Evolutionary conservation across 2,329 filamentous ascomycete genomes (phyloP), one percentile per base, ranked within the genome.

Genomic region (Aspergillus glaucus): DNA sequence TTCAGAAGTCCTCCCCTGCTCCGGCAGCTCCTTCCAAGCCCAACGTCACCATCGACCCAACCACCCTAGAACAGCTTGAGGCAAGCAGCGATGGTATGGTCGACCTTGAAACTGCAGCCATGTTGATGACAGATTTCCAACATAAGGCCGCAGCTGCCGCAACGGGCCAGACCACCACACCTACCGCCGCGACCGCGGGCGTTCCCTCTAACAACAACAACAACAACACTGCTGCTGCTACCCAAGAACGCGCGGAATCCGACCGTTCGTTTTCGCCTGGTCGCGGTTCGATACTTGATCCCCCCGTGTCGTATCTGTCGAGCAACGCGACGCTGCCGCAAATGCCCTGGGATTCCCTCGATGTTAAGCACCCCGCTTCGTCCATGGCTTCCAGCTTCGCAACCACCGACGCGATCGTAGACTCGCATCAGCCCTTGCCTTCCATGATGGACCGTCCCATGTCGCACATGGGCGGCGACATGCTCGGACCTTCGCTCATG

Each of bases 51-150:
- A 82, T 95, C 60, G 93, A 97, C 66, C 84, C 89, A 44, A 84
- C 88, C 41, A 86, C 88, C 48, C 76, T 96, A 61, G 91, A 96
- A 73, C 90, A 95, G 71, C 90, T 97, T 64, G 90, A 95, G 72
- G 87, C 86, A 62, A 88, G 85, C 73, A 88, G 85, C 68, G 92
- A 96, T 69, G 86, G 85, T 68, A 86, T 92, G 73, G 91, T 96
- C 65, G 93, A 96, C 69, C 87, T 96, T 64, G 92, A 98, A 78
- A 90, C 92, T 62, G 93, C 93, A 60, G 93, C 93, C 60, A 96
- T 97, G 89, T 82, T 98, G 69, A 94, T 98, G 76, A 93, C 92
- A 67, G 91, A 97, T 74, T 86, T 97, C 67, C 92, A 95, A 74
- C 90, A 96, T 77, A 96, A 96, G 77, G 91, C 85, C 62, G 92